A percentile compares a stretch with the other conserved stretches of the same genome.
Conservation (phyloP, 139 green algal genomes). For the Chlamydomonas eustigma region DNA sequence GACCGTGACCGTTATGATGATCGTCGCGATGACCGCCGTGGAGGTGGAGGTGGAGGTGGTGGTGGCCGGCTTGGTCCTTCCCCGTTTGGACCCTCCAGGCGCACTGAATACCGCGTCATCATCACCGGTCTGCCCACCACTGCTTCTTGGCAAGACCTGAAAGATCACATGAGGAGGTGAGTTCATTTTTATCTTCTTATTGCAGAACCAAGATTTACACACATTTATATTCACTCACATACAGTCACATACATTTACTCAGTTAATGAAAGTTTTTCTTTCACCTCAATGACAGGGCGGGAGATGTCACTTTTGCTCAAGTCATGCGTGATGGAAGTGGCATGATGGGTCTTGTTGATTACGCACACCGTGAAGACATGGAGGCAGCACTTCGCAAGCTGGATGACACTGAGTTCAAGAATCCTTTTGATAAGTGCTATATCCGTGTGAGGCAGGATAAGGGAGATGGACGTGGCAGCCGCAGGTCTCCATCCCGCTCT, state of each 20-base stretch:
- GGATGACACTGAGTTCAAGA: conserved; percentile 77
- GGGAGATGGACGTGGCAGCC: background rate
- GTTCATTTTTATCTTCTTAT: too few relatives aligned
- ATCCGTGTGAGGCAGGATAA: conserved; percentile 44
- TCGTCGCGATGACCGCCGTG: background rate
- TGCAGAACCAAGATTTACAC: too few relatives aligned
- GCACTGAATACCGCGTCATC: conserved; percentile 62
- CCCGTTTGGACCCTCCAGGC: conserved; percentile 34
- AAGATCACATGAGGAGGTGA: conserved; percentile 77
- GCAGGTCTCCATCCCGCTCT: background rate
- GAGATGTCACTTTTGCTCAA: conserved; percentile 54
- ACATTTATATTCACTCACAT: too few relatives aligned
- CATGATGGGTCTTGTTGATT: conserved; percentile 65
- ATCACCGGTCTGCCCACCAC: conserved; percentile 75
- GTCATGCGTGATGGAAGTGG: conserved; percentile 53
- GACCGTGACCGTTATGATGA: background rate
- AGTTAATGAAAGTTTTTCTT: too few relatives aligned
- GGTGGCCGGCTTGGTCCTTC: conserved; percentile 29
- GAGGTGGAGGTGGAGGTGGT: conserved; percentile 21
- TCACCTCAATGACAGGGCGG: too few relatives aligned
- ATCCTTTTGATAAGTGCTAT: conserved; percentile 70
- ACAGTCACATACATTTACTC: too few relatives aligned
- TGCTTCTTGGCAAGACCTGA: conserved; percentile 93
- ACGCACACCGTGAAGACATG: conserved; percentile 55
- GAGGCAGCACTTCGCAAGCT: conserved; percentile 57